These are phyloP conservation scores for Malassezia brasiliensis DNA, from an alignment of 1,284 basidiomycete genomes.

Conservation along the genomic window DNA sequence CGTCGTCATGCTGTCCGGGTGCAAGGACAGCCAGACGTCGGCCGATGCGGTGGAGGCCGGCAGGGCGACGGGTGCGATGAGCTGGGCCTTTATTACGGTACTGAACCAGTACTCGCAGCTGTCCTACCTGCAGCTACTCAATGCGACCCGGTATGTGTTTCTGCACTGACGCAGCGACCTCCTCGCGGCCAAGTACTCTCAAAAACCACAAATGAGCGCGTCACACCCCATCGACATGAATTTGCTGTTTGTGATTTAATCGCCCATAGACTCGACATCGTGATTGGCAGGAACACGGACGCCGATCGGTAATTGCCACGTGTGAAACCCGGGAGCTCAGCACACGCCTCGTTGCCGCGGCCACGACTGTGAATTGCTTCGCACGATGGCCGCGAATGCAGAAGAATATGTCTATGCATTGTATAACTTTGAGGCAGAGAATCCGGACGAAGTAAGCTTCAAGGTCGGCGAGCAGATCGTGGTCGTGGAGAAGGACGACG, in stretches of 20 bases:
- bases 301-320: neutral
- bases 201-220: slow-evolving; percentile 49
- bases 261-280: neutral
- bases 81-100: slow-evolving; percentile 42
- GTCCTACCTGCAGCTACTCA: slow-evolving; percentile 43
- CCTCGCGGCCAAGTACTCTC: slow-evolving; percentile 42
- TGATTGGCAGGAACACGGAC: neutral
- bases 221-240: slow-evolving; percentile 46
- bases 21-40: slow-evolving; percentile 84
- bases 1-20: slow-evolving; percentile 57
- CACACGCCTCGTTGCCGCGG: neutral
- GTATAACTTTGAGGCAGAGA: slow-evolving; percentile 78
- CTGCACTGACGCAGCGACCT: slow-evolving; percentile 37
- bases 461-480: slow-evolving; percentile 75
- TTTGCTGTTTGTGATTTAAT: slow-evolving; percentile 34
- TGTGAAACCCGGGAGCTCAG: slow-evolving; percentile 1
- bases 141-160: slow-evolving; percentile 30
- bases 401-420: slow-evolving; percentile 53
- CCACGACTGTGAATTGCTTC: neutral
- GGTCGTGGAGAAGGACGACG: slow-evolving; percentile 84
- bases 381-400: slow-evolving; percentile 15
- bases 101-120: slow-evolving; percentile 53
- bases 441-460: slow-evolving; percentile 86
- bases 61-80: slow-evolving; percentile 60
- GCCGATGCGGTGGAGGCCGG: slow-evolving; percentile 77